Percentiles rank a stretch among this genome's conserved stretches.
Evolutionary conservation across 106 monocot species (phyloP).

Genomic region (Platanthera zijinensis): DNA sequence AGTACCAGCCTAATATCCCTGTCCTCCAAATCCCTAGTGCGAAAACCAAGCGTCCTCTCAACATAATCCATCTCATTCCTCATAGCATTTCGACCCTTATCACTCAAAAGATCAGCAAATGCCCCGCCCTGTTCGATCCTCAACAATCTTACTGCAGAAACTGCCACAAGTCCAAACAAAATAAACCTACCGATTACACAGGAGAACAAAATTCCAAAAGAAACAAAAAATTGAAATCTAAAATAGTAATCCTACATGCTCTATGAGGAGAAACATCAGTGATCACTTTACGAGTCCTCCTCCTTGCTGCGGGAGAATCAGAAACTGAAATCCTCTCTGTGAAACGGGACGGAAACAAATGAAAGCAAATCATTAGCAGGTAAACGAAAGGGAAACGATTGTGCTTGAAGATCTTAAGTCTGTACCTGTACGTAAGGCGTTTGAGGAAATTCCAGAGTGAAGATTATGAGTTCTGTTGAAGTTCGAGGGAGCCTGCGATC

Average conservation of each 20-base stretch:
- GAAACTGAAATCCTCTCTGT: constrained; percentile 11
- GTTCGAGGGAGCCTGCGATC: neutral
- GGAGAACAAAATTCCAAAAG: neutral
- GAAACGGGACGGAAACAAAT: neutral
- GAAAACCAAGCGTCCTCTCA: constrained; percentile 89
- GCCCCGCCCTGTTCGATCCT: constrained; percentile 89
- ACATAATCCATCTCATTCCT: constrained; percentile 86
- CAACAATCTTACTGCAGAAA: constrained; percentile 81
- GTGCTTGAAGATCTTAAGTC: neutral
- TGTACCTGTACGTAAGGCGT: neutral
- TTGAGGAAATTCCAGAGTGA: neutral
- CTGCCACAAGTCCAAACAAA: constrained; percentile 17
- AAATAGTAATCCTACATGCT: constrained; percentile 38
- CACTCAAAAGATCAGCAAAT: constrained; percentile 79
- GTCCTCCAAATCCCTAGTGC: constrained; percentile 60
- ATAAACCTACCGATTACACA: neutral
- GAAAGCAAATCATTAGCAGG: neutral
- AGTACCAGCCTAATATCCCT: constrained; percentile 86
- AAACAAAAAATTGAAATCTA: neutral
- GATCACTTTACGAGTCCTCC: constrained; percentile 35
- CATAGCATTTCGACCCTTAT: constrained; percentile 42
- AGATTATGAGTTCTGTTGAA: neutral
- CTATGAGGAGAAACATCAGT: constrained; percentile 75
- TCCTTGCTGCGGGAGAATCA: constrained; percentile 7
- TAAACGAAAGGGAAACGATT: neutral